phyloP scores from a whole-genome alignment of 2,329 filamentous ascomycete species.

The Aspergillus spinulosporus region DNA sequence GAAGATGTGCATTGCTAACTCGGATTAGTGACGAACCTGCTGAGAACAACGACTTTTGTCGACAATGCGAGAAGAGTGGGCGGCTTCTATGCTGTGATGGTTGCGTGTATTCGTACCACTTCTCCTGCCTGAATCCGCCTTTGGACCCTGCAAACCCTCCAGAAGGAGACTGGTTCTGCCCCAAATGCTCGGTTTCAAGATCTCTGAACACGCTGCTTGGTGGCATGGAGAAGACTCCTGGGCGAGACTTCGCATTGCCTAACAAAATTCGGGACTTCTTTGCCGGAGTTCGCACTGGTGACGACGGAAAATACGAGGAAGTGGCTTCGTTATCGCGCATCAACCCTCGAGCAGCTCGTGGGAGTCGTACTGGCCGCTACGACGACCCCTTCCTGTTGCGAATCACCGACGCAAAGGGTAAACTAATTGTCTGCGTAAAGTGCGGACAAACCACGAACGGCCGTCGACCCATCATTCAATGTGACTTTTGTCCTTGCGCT shows the following conservation, averaged over 20 bases:
- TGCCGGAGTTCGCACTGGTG: constrained; percentile 72
- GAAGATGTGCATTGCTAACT: constrained; percentile 16
- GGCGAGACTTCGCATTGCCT: constrained; percentile 72
- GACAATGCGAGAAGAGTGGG: constrained; percentile 78
- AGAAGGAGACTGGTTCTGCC: constrained; percentile 80
- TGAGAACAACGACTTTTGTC: constrained; percentile 89
- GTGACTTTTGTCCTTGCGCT: constrained; percentile 75
- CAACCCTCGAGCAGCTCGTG: constrained; percentile 25
- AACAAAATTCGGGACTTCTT: constrained; percentile 71
- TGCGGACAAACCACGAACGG: constrained; percentile 68
- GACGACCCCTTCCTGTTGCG: constrained; percentile 45
- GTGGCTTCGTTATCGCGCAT: constrained; percentile 43
- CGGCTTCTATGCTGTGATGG: constrained; percentile 91
- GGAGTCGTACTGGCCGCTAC: constrained; percentile 25
- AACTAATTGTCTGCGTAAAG: constrained; percentile 72
- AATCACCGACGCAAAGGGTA: constrained; percentile 69
- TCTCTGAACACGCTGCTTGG: constrained; percentile 65
- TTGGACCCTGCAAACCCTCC: constrained; percentile 63
- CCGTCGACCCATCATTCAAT: constrained; percentile 76
- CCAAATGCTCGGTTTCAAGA: constrained; percentile 57
- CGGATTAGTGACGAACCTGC: constrained; percentile 24
- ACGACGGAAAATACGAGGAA: constrained; percentile 80
- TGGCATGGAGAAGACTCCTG: constrained; percentile 66
- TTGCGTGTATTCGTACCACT: constrained; percentile 87
- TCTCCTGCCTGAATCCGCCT: constrained; percentile 81